Conservation (phyloP, 495 filamentous ascomycete species). For the Aspergillus carlsbadensis region DNA sequence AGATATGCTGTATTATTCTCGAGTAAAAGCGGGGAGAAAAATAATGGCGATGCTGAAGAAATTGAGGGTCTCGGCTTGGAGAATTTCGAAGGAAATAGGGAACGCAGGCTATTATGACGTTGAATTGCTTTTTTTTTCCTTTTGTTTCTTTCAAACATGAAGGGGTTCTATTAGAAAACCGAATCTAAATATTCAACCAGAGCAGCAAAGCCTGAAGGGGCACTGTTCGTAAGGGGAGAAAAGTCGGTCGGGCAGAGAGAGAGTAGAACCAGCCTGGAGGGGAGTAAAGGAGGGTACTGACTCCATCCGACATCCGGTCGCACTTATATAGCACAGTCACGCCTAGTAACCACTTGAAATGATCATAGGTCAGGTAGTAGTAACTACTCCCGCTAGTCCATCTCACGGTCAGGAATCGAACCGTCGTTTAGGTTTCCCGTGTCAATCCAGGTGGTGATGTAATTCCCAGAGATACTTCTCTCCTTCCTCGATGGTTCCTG, state of each 20-base stretch:
- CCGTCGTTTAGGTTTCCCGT: neutral
- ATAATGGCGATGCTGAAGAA: slow-evolving; percentile 15
- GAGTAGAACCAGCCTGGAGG: no score
- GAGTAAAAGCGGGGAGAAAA: slow-evolving; percentile 8
- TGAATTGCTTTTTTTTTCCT: slow-evolving; percentile 8
- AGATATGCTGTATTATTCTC: neutral
- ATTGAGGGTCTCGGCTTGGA: slow-evolving; percentile 1
- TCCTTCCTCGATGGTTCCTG: neutral
- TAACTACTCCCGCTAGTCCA: neutral
- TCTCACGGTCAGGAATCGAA: neutral
- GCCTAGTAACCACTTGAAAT: neutral
- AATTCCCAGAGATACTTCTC: neutral
- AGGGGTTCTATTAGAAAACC: neutral
- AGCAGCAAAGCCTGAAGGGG: neutral
- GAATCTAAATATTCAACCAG: neutral
- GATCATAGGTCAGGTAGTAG: slow-evolving; percentile 6
- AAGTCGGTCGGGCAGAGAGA: neutral
- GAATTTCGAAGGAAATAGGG: neutral
- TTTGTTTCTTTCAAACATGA: neutral
- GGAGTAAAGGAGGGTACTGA: no score
- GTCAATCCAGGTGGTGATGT: slow-evolving; percentile 12
- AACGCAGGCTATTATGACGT: slow-evolving; percentile 12
- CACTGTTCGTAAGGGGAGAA: neutral
- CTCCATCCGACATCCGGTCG: neutral
- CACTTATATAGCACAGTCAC: slow-evolving; percentile 2